These are phyloP conservation scores for Exserohilum turcica DNA, from an alignment of 2,329 filamentous ascomycete species.

Conservation along the genomic window DNA sequence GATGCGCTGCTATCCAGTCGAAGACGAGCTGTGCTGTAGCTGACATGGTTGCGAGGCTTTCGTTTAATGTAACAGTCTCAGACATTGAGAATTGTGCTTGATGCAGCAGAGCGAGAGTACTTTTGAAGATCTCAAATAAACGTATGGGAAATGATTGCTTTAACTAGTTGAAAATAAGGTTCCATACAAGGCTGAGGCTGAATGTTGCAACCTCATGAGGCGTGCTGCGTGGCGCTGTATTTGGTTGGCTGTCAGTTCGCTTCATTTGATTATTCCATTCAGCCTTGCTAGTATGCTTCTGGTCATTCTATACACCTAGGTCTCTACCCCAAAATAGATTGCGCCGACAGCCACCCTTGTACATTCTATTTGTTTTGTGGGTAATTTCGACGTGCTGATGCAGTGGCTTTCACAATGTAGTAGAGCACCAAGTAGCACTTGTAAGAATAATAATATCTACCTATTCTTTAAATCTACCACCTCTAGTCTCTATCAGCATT, in stretches of 20 bases:
- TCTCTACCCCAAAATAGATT: not conserved
- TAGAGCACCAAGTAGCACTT: too few species aligned
- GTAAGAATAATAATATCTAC: too few species aligned
- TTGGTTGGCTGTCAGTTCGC: constrained; percentile 5
- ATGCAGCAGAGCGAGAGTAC: not conserved
- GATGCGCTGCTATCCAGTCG: constrained; percentile 29
- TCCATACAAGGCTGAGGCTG: not conserved
- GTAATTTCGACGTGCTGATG: too few species aligned
- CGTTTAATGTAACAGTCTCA: not conserved
- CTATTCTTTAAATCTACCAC: too few species aligned
- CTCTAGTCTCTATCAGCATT: too few species aligned
- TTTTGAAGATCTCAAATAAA: not conserved
- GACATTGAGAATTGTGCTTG: not conserved
- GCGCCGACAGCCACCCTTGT: too few species aligned
- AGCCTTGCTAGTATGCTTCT: not conserved
- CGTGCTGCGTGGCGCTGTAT: not conserved
- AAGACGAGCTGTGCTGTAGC: constrained; percentile 12
- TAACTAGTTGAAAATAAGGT: not conserved
- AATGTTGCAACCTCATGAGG: not conserved
- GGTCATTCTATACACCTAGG: not conserved
- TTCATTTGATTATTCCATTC: not conserved
- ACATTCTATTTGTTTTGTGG: too few species aligned
- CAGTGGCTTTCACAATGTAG: too few species aligned
- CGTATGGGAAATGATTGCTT: not conserved
- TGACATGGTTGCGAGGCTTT: not conserved